Percentiles rank a stretch among this genome's conserved stretches.
phyloP scores from a whole-genome alignment of 257 asterid species.

The Lavandula angustifolia region DNA sequence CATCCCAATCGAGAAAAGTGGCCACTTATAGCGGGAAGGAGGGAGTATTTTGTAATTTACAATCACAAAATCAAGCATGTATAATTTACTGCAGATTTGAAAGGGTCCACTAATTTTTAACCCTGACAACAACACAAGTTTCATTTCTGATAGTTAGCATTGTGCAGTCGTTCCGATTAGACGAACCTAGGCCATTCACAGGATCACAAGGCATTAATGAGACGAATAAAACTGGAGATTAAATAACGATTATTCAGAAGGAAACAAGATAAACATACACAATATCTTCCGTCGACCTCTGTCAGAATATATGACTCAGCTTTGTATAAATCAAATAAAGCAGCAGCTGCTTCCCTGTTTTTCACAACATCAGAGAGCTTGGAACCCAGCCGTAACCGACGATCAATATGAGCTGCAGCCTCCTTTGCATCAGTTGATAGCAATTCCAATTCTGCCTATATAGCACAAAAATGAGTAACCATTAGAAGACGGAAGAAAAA shows the following conservation, averaged over 20 bases:
- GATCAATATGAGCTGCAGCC: slow-evolving; percentile 76
- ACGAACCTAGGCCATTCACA: neutral
- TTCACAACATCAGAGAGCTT: slow-evolving; percentile 71
- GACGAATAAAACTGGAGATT: neutral
- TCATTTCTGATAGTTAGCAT: neutral
- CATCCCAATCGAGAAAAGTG: too few relatives aligned
- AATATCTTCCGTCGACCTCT: slow-evolving; percentile 76
- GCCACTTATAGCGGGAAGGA: too few relatives aligned
- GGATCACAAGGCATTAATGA: slow-evolving; percentile 7
- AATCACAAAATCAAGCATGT: neutral
- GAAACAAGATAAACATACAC: slow-evolving; percentile 51
- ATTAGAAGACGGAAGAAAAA: neutral
- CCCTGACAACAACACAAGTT: neutral
- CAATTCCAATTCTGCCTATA: slow-evolving; percentile 57
- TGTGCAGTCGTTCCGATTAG: neutral
- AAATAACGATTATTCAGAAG: slow-evolving; percentile 8
- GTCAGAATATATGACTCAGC: slow-evolving; percentile 77
- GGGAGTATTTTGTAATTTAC: neutral
- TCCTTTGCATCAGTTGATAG: slow-evolving; percentile 77
- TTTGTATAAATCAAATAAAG: slow-evolving; percentile 67
- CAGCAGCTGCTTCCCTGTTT: slow-evolving; percentile 68
- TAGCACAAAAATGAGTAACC: slow-evolving; percentile 20
- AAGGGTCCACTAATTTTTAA: neutral
- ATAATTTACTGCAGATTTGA: neutral
- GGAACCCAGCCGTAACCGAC: slow-evolving; percentile 70